phyloP scores from a whole-genome alignment of 78 protist genomes.

The Bodo saltans region DNA sequence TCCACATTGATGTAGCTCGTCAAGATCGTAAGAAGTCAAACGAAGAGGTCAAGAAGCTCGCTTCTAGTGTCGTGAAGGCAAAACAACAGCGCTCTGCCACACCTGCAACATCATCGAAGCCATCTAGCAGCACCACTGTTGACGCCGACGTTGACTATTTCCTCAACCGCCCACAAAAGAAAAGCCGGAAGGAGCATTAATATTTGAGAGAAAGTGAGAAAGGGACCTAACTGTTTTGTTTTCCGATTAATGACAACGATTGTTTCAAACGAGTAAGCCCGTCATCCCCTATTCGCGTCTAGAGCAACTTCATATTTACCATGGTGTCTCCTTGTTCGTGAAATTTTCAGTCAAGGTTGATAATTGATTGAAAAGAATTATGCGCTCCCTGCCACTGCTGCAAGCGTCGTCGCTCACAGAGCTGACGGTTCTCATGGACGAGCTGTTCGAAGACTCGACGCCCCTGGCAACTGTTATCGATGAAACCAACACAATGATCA shows the following conservation, averaged over 20 bases:
- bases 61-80: not conserved
- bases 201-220: too few species aligned
- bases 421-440: not conserved
- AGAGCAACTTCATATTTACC: not conserved
- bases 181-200: too few species aligned
- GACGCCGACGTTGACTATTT: not conserved
- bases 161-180: too few species aligned
- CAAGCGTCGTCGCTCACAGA: not conserved
- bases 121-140: too few species aligned
- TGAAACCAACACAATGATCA: not conserved
- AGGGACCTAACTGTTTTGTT: not conserved
- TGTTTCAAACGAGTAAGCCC: not conserved
- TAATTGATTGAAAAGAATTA: not conserved
- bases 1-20: not conserved
- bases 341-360: not conserved
- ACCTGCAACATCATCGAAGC: not conserved
- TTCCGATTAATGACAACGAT: too few species aligned
- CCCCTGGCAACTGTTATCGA: not conserved
- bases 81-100: not conserved
- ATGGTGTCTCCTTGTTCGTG: not conserved
- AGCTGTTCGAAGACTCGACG: not conserved
- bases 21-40: not conserved
- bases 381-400: too few species aligned
- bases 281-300: not conserved
- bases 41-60: not conserved